phyloP scores from a whole-genome alignment of 441 rosid species.

The Viola pubescens region DNA sequence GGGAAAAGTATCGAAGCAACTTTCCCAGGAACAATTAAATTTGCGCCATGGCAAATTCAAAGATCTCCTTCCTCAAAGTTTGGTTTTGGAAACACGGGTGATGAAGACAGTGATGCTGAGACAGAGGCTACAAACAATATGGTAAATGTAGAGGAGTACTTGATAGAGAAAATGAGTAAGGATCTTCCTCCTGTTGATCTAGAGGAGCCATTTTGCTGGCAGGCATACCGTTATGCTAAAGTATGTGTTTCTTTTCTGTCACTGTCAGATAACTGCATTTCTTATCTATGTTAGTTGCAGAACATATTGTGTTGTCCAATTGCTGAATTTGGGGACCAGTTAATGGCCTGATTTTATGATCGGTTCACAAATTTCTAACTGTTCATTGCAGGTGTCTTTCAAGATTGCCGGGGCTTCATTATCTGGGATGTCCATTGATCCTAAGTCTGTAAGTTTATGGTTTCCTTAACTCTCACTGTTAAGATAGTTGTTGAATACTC shows the following conservation, averaged over 20 bases:
- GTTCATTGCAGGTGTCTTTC: constrained; percentile 55
- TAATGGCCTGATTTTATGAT: background rate
- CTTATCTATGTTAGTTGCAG: background rate
- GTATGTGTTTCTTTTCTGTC: constrained; percentile 27
- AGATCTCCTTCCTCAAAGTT: constrained; percentile 31
- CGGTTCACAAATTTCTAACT: constrained; percentile 4
- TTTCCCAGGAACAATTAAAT: constrained; percentile 86
- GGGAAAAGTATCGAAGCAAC: constrained; percentile 83
- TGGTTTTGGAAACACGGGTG: constrained; percentile 31
- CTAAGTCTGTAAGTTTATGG: constrained; percentile 63
- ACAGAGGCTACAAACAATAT: constrained; percentile 50
- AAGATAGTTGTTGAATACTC: constrained; percentile 2
- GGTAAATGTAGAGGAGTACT: constrained; percentile 67
- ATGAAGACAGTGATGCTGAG: constrained; percentile 78
- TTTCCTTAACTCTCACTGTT: background rate
- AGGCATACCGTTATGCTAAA: constrained; percentile 86
- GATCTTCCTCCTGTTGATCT: constrained; percentile 77
- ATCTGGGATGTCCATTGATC: constrained; percentile 74
- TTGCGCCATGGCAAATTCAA: constrained; percentile 70
- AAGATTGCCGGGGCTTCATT: constrained; percentile 73
- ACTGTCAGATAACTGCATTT: background rate
- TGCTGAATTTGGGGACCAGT: background rate
- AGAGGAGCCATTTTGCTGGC: constrained; percentile 97
- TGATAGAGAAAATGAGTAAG: constrained; percentile 82
- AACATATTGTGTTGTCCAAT: background rate